Percentiles rank a stretch among this genome's conserved stretches.
phyloP scores from a whole-genome alignment of 345 rosid genomes.

The Psidium friedrichsthalianum region DNA sequence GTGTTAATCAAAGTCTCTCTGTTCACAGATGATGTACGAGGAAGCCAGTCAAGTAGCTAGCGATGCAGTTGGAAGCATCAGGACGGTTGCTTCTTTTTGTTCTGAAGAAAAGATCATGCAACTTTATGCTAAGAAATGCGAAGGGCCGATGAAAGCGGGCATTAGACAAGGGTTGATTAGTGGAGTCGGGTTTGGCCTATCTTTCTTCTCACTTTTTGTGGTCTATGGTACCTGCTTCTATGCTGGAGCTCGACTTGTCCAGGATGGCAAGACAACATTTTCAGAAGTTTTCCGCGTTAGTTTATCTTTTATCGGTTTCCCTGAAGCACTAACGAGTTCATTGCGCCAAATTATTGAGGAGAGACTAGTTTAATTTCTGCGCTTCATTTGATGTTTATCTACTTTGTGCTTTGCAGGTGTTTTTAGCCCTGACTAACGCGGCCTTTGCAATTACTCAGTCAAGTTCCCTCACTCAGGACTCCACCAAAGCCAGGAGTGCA shows the following conservation, averaged over 20 bases:
- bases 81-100: constrained; percentile 84
- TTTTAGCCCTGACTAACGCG: constrained; percentile 22
- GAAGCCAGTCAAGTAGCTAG: constrained; percentile 88
- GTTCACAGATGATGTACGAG: constrained; percentile 65
- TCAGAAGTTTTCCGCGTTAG: constrained; percentile 57
- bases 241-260: constrained; percentile 60
- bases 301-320: too few species aligned
- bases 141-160: constrained; percentile 65
- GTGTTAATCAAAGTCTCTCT: neutral
- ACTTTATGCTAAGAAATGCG: constrained; percentile 60
- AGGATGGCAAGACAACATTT: constrained; percentile 39
- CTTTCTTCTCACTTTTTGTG: constrained; percentile 41
- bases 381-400: neutral
- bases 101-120: constrained; percentile 80
- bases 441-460: constrained; percentile 18
- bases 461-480: constrained; percentile 19
- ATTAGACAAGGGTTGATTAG: constrained; percentile 61
- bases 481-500: constrained; percentile 15
- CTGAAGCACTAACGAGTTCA: neutral
- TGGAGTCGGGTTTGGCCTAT: constrained; percentile 58
- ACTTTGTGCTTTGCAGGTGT: constrained; percentile 6
- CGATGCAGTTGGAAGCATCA: constrained; percentile 82
- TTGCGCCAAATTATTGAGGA: neutral
- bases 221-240: constrained; percentile 62
- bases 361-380: neutral